phyloP scores from a whole-genome alignment of 768 basidiomycete species.

The Mycena indigotica region DNA sequence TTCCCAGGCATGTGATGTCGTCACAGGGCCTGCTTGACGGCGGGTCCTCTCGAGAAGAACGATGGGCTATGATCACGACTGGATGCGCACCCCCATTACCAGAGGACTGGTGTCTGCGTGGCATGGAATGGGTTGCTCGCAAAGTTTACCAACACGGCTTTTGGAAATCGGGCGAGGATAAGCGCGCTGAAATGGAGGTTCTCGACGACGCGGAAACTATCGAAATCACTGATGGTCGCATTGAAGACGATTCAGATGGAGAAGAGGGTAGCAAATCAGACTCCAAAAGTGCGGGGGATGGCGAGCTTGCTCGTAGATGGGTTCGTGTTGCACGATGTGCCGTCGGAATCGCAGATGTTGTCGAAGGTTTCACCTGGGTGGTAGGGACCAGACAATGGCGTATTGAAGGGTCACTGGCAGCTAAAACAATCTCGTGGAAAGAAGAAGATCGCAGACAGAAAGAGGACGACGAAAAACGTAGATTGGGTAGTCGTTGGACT shows the following conservation, averaged over 20 bases:
- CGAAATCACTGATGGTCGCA: conserved; percentile 72
- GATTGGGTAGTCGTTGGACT: conserved; percentile 60
- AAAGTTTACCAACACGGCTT: conserved; percentile 91
- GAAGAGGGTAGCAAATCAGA: conserved; percentile 42
- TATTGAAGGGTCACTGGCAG: conserved; percentile 64
- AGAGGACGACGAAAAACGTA: conserved; percentile 68
- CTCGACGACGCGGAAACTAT: conserved; percentile 61
- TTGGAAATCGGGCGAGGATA: conserved; percentile 82
- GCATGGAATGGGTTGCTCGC: conserved; percentile 95
- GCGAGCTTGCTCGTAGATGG: conserved; percentile 64
- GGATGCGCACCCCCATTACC: conserved; percentile 72
- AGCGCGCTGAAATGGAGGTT: conserved; percentile 75
- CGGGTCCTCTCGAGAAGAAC: conserved; percentile 41
- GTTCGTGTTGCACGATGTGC: conserved; percentile 71
- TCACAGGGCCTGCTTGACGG: conserved; percentile 43
- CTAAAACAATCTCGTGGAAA: conserved; percentile 70
- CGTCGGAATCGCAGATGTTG: conserved; percentile 63
- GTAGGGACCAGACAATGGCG: conserved; percentile 62
- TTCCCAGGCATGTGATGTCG: conserved; percentile 56
- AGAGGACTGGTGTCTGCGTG: conserved; percentile 95
- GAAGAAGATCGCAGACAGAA: conserved; percentile 68
- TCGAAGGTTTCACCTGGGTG: conserved; percentile 76
- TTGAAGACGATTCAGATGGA: conserved; percentile 77
- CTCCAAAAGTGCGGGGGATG: conserved; percentile 27
- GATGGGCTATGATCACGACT: conserved; percentile 69